phyloP scores from a whole-genome alignment of 2,329 filamentous ascomycete genomes.

The Exutisphaerella laricina region DNA sequence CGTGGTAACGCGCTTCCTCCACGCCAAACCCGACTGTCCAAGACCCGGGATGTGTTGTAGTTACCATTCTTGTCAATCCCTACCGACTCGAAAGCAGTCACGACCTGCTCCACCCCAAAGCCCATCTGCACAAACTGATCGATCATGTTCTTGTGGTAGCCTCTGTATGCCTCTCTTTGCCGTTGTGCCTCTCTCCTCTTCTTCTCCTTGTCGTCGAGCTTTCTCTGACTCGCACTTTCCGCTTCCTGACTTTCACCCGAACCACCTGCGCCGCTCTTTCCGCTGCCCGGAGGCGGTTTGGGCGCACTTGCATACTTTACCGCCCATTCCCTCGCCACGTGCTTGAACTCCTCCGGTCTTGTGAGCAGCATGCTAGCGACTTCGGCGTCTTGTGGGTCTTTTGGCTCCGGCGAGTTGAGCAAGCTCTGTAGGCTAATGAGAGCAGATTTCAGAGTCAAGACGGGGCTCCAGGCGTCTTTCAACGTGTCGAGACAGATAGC shows the following conservation, averaged over 20 bases:
- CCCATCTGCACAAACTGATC: slow-evolving; percentile 86
- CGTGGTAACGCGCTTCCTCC: too few species aligned
- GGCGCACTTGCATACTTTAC: slow-evolving; percentile 76
- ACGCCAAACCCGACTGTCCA: too few species aligned
- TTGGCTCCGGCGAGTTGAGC: slow-evolving; percentile 87
- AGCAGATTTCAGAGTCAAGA: slow-evolving; percentile 92
- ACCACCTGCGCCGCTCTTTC: slow-evolving; percentile 25
- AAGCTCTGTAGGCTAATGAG: slow-evolving; percentile 89
- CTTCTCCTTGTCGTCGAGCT: slow-evolving; percentile 48
- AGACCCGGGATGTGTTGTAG: too few species aligned
- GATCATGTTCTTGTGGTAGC: slow-evolving; percentile 79
- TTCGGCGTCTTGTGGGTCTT: slow-evolving; percentile 93
- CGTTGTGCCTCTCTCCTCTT: slow-evolving; percentile 50
- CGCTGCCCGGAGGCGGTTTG: slow-evolving; percentile 48
- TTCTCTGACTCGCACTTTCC: slow-evolving; percentile 45
- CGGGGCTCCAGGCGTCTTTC: slow-evolving; percentile 84
- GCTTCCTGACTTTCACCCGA: slow-evolving; percentile 19
- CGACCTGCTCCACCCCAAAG: slow-evolving; percentile 80
- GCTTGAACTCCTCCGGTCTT: slow-evolving; percentile 70
- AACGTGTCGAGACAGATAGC: slow-evolving; percentile 96
- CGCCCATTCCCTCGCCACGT: slow-evolving; percentile 85
- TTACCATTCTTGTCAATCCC: slow-evolving; percentile 75
- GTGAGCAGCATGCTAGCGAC: slow-evolving; percentile 85
- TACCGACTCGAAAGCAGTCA: slow-evolving; percentile 73
- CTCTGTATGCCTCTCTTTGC: slow-evolving; percentile 60